These are phyloP conservation scores for Exophiala calicioides DNA, from an alignment of 2,329 filamentous ascomycete genomes.

Conservation along the genomic window DNA sequence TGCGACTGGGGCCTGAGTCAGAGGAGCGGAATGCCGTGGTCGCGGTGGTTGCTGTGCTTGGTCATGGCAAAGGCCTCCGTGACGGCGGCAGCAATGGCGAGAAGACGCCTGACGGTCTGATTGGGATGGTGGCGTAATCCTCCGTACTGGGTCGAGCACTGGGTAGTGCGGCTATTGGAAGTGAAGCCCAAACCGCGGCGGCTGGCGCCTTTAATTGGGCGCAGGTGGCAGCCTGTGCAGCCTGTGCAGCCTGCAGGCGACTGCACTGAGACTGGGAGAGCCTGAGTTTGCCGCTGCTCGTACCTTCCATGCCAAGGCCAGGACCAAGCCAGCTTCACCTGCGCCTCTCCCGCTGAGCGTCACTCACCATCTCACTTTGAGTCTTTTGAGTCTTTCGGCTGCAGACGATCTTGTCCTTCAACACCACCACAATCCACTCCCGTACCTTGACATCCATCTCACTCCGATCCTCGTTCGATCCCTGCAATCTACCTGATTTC, in stretches of 20 bases:
- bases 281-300: background rate
- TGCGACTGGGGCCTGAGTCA: background rate
- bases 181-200: background rate
- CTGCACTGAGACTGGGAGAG: background rate
- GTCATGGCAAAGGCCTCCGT: background rate
- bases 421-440: constrained; percentile 13
- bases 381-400: no score
- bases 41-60: no score
- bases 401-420: constrained; percentile 16
- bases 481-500: constrained; percentile 9
- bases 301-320: background rate
- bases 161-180: no score
- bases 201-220: no score
- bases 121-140: no score
- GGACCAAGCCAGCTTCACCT: background rate
- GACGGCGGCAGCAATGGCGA: background rate
- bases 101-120: no score
- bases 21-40: background rate
- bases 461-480: constrained; percentile 6
- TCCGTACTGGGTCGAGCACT: no score
- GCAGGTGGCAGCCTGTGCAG: no score
- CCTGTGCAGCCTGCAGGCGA: background rate
- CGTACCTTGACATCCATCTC: constrained; percentile 14
- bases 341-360: background rate
- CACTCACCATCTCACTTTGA: no score